phyloP scores from a whole-genome alignment of 768 basidiomycete species.

The Leccinum sublutescens region DNA sequence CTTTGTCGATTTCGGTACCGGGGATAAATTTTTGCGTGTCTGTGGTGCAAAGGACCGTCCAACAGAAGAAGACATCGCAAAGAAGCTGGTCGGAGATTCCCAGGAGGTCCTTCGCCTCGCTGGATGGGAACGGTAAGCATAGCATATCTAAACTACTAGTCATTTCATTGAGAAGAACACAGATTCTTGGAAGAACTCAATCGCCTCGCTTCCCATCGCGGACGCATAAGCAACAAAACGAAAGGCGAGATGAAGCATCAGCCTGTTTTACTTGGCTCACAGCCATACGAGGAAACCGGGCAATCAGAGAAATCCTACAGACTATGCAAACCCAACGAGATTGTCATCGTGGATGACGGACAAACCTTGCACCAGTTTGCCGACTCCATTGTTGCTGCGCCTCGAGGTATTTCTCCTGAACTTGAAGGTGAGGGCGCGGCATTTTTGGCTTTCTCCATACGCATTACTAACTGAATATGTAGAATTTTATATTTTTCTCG shows the following conservation, averaged over 20 bases:
- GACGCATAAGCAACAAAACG: background rate
- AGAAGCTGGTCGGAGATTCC: too few species aligned
- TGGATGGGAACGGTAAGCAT: too few species aligned
- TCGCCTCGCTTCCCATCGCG: background rate
- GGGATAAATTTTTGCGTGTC: constrained; percentile 79
- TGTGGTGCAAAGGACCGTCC: constrained; percentile 86
- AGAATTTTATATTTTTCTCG: constrained; percentile 75
- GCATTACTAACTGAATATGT: background rate
- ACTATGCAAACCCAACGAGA: constrained; percentile 63
- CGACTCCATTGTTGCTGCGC: constrained; percentile 65
- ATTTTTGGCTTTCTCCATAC: background rate
- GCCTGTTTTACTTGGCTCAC: constrained; percentile 63
- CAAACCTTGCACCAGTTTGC: constrained; percentile 74
- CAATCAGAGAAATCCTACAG: constrained; percentile 58
- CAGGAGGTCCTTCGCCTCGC: too few species aligned
- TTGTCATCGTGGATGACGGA: constrained; percentile 82
- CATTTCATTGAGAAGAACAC: background rate
- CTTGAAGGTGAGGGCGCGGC: constrained; percentile 65
- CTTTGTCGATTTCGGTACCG: constrained; percentile 81
- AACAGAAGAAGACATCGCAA: too few species aligned
- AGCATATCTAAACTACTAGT: too few species aligned
- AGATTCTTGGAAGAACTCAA: constrained; percentile 36
- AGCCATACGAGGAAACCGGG: constrained; percentile 24
- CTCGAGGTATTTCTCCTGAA: constrained; percentile 87
- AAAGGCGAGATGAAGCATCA: constrained; percentile 56